These are phyloP conservation scores for Hanseniaspora hatyaiensis DNA, from an alignment of 805 yeast species.

Conservation along the genomic window DNA sequence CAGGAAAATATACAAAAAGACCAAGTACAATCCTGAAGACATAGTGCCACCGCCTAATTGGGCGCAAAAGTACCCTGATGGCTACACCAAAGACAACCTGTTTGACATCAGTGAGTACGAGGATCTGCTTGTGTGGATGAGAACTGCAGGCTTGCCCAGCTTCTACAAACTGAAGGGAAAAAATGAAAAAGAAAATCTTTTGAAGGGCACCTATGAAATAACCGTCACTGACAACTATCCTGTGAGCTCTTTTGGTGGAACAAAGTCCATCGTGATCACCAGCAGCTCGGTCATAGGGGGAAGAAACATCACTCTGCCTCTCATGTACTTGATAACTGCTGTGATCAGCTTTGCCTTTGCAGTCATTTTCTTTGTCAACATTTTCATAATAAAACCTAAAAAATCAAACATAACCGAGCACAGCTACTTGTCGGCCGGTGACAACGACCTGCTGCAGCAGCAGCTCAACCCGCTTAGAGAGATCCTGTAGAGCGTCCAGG, in stretches of 20 bases:
- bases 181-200: constrained; percentile 47
- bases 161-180: constrained; percentile 74
- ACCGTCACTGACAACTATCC: constrained; percentile 70
- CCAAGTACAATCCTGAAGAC: constrained; percentile 46
- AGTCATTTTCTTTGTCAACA: constrained; percentile 64
- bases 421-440: constrained; percentile 41
- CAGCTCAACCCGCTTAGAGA: constrained; percentile 20
- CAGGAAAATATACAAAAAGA: constrained; percentile 49
- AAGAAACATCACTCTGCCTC: constrained; percentile 69
- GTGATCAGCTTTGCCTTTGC: constrained; percentile 63
- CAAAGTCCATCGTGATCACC: constrained; percentile 68
- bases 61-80: constrained; percentile 57
- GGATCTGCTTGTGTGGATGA: constrained; percentile 77
- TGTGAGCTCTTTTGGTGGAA: constrained; percentile 74
- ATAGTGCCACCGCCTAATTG: constrained; percentile 80
- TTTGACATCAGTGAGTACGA: constrained; percentile 61
- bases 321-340: constrained; percentile 77
- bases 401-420: constrained; percentile 62
- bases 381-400: constrained; percentile 67
- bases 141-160: constrained; percentile 84
- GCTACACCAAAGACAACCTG: constrained; percentile 55
- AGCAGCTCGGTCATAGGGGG: constrained; percentile 83
- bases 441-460: constrained; percentile 8
- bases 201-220: constrained; percentile 58
- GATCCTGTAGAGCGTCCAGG: constrained; percentile 13